Base-by-base conservation (phyloP, 2,329 filamentous ascomycete genomes). In the Blastomyces percursus region DNA sequence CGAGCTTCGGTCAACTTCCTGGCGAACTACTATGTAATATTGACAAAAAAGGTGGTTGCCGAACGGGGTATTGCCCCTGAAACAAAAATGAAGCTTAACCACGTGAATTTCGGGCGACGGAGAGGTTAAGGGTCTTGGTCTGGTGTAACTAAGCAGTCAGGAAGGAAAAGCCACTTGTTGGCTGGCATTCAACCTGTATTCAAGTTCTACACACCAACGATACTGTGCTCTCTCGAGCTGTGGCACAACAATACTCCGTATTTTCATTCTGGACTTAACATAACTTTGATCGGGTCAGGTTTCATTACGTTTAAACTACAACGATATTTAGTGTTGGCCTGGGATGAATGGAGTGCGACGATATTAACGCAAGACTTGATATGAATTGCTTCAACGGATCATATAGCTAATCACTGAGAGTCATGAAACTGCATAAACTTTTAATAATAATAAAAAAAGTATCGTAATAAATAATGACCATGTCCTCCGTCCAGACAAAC, bases 401-500 rank as follows among this genome's bases (percentile, higher is more conserved):
- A 55, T 11, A 55, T 38, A 19, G 19, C 27, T 55, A 55, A 21
- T 19, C 16, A 55, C 38, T n/a, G n/a, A 55, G 32, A 40, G 5
- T 40, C 54, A 56, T 56, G n/a, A 11, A 50, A 56, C 54, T 56
- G n/a, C 32, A 40, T 40, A 40, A 56, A 56, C 35, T 24, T 56
- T 56, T 56, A 19, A 27, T 12, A 5, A 19, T 2, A 55, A 11
- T 38, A 40, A 38, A 40, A 21, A 38, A 9, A 56, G 30, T 38
- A 56, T 56, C 35, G 35, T 12, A 56, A 24, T 24, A 42, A n/a
- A 14, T 27, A 21, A 50, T 50, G 7, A 35, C 32, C 35, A 40
- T 14, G 12, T 38, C n/a, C 54, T 12, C 54, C 51, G 4, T 4
- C 62, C 57, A 24, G 9, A 54, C 27, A 54, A 65, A 66, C 65